Base-by-base conservation (phyloP, 345 rosid species). In the Cardamine chenopodiifolia region DNA sequence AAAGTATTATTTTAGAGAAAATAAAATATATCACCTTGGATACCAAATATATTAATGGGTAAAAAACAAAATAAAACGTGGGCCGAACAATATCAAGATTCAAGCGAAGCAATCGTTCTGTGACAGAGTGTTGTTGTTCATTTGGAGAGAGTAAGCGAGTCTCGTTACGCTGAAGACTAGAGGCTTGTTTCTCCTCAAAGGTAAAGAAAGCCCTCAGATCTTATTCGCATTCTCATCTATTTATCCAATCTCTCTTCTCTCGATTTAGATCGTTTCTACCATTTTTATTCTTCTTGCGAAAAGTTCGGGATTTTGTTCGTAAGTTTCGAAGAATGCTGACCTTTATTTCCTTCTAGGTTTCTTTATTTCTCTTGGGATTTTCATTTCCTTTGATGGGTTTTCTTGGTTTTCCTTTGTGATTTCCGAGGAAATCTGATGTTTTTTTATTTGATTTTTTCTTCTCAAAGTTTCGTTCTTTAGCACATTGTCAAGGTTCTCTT, bases 121-220 rank as follows among this genome's bases (percentile, higher is more conserved):
- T 62, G 75, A 76, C 75, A 76, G 80, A 76, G 80, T 54, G 66
- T 62, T 32, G 48, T 48, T 17, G 48, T 49, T 22, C 58, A 42
- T 28, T 66, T 35, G 32, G 72, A 74, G 56, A 72, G 47, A 55
- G 2, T 15, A 28, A 73, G 58, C 65, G 78, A 63, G 42, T 58
- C 73, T 74, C 67, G 58, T 67, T 58, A 28, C 78, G 53, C 66
- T 31, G 40, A 66, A 59, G 52, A 18, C 62, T 61, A 48, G n/a
- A n/a, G n/a, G n/a, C n/a, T n/a, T n/a, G n/a, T n/a, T n/a, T n/a
- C n/a, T n/a, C n/a, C n/a, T n/a, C 72, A 0, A 29, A 76, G 70
- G 70, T 76, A 62, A 52, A n/a, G 4, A 54, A 61, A n/a, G 6
- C 20, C 19, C 9, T 54, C 75, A 68, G 73, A 68, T 75, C 79